These are phyloP conservation scores for Diutina sp. DNA, from an alignment of 1,139 yeast genomes.

Conservation along the genomic window DNA sequence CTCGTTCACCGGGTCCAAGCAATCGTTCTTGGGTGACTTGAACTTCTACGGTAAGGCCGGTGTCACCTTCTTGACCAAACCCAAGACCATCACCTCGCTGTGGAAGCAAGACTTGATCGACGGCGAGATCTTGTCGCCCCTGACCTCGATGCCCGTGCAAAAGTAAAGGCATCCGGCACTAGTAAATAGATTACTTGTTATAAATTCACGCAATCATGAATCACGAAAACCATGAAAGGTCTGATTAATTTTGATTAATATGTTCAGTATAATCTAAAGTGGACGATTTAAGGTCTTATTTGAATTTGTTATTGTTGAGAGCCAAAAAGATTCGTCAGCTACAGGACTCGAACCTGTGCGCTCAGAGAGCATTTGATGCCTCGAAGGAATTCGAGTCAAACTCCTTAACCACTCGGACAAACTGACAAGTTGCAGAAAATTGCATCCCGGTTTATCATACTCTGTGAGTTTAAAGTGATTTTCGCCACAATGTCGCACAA, in stretches of 20 bases:
- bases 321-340: neutral
- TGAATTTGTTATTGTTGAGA: no score
- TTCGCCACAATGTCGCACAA: no score
- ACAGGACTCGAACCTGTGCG: neutral
- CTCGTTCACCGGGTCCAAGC: conserved; percentile 71
- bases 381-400: neutral
- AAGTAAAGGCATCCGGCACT: conserved; percentile 9
- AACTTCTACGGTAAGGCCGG: conserved; percentile 76
- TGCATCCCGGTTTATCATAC: neutral
- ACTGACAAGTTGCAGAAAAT: neutral
- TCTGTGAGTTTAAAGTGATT: neutral
- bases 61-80: conserved; percentile 57
- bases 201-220: neutral
- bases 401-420: neutral
- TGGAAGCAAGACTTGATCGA: conserved; percentile 52
- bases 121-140: conserved; percentile 34
- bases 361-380: neutral
- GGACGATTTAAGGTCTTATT: no score
- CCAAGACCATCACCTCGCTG: conserved; percentile 61
- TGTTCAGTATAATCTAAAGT: no score
- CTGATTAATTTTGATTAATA: no score
- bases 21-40: conserved; percentile 66
- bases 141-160: conserved; percentile 60
- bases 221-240: no score
- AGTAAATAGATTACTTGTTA: no score